Percentiles rank a stretch among this genome's conserved stretches.
Evolutionary conservation across 345 rosid genomes (phyloP).

Genomic region (Populus simonii): DNA sequence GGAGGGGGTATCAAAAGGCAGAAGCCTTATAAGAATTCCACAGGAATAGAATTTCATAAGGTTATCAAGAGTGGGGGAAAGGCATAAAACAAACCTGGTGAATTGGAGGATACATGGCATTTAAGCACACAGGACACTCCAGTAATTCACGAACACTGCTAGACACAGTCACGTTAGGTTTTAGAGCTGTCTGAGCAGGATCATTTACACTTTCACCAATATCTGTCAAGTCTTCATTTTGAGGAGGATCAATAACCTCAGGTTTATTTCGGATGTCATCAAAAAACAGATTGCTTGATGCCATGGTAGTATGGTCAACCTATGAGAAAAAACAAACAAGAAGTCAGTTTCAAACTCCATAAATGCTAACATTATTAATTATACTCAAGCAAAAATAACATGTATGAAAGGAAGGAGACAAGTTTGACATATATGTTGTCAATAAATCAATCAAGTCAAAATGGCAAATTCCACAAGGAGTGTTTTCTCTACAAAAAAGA

Average conservation of each 20-base stretch:
- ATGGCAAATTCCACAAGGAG: neutral
- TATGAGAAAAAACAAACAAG: conserved; percentile 10
- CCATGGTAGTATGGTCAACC: conserved; percentile 34
- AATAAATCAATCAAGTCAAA: neutral
- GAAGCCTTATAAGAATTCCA: neutral
- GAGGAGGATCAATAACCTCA: conserved; percentile 70
- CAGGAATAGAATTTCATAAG: neutral
- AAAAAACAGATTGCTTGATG: conserved; percentile 51
- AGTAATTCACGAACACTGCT: conserved; percentile 76
- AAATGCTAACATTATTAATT: neutral
- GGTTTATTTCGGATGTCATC: conserved; percentile 59
- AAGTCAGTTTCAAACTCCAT: neutral
- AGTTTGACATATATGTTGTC: neutral
- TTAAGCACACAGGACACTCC: conserved; percentile 86
- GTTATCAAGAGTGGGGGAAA: neutral
- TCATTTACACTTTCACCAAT: conserved; percentile 51
- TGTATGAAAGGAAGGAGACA: neutral
- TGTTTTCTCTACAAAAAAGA: no score
- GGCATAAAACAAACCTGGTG: conserved; percentile 56
- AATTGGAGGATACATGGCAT: conserved; percentile 87
- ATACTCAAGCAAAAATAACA: neutral
- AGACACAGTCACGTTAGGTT: conserved; percentile 58
- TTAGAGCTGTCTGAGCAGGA: conserved; percentile 44
- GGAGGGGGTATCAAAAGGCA: neutral
- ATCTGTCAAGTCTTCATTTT: conserved; percentile 47